Conservation (phyloP, 495 filamentous ascomycete species). For the Penicillium longicatenatum region DNA sequence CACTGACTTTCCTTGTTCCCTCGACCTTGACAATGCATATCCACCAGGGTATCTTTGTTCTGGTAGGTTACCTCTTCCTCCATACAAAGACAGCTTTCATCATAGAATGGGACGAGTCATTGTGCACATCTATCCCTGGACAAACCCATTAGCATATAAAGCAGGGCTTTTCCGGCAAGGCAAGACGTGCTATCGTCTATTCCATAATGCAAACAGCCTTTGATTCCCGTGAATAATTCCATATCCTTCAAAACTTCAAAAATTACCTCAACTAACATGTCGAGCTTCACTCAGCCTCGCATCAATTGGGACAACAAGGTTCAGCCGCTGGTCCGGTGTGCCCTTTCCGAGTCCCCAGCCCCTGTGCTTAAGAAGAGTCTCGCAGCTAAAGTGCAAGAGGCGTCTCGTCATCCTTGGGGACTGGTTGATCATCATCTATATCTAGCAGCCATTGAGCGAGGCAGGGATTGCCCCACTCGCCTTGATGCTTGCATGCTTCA, state of each 20-base stretch:
- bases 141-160: background rate
- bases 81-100: background rate
- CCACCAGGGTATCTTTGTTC: background rate
- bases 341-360: background rate
- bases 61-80: background rate
- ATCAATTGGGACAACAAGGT: conserved; percentile 13
- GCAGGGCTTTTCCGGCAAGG: background rate
- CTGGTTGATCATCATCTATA: conserved; percentile 41
- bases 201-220: background rate
- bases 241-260: background rate
- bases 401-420: conserved; percentile 30
- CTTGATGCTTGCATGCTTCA: conserved; percentile 25
- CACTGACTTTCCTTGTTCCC: background rate
- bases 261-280: background rate
- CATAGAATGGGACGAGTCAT: background rate
- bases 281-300: background rate
- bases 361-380: background rate
- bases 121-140: background rate
- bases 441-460: conserved; percentile 27
- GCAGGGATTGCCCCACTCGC: conserved; percentile 15
- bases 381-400: background rate
- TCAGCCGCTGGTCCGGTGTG: conserved; percentile 2
- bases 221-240: background rate
- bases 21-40: background rate
- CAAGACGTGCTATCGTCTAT: background rate